phyloP scores from a whole-genome alignment of 495 filamentous ascomycete genomes.

The Tuber indicum region DNA sequence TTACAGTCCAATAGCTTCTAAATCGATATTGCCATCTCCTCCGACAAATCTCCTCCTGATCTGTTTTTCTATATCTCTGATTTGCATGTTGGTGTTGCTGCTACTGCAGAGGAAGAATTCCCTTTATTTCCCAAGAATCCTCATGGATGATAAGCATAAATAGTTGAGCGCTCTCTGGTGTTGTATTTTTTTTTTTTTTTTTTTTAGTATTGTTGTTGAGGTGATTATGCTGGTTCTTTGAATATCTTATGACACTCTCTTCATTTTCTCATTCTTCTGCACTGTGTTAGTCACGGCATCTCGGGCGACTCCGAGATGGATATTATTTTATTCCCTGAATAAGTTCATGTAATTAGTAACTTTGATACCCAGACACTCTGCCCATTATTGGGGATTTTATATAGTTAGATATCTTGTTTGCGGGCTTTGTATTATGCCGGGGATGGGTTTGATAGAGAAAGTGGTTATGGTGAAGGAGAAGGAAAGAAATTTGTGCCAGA shows the following conservation, averaged over 20 bases:
- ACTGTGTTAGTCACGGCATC: conserved; percentile 1
- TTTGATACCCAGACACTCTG: background rate
- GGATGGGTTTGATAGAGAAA: background rate
- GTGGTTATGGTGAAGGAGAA: background rate
- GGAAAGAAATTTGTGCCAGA: background rate
- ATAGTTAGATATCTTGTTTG: background rate
- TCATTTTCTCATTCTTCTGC: conserved; percentile 21
- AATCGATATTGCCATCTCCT: conserved; percentile 5
- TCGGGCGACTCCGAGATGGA: background rate
- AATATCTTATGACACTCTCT: conserved; percentile 5
- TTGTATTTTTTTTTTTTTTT: conserved; percentile 12
- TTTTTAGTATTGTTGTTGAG: conserved; percentile 24
- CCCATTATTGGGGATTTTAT: background rate
- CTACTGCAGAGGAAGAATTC: conserved; percentile 13
- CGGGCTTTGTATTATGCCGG: background rate
- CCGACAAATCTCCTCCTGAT: conserved; percentile 16
- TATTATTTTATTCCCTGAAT: conserved; percentile 5
- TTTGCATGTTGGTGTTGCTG: conserved; percentile 11
- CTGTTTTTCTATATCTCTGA: conserved; percentile 17
- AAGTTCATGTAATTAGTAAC: conserved; percentile 6
- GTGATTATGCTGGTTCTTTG: conserved; percentile 32
- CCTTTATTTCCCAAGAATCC: conserved; percentile 18
- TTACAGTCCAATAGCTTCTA: conserved; percentile 24
- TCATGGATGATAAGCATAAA: conserved; percentile 16
- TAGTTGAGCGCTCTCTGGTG: conserved; percentile 23